phyloP scores from a whole-genome alignment of 257 asterid genomes.

The Solanum chiquidenum region DNA sequence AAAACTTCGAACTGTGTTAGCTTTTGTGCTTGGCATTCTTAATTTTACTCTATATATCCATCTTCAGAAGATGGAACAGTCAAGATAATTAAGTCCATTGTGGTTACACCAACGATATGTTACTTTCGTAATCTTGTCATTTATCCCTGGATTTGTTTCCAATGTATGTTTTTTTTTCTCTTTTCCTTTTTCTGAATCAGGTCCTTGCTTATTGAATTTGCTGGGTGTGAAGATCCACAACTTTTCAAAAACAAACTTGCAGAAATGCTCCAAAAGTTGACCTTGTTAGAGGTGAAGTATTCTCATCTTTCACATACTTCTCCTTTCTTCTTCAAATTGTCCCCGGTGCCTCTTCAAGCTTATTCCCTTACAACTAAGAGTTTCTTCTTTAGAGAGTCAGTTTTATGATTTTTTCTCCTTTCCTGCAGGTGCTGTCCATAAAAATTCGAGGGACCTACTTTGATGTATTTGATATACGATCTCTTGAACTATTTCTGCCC shows the following conservation, averaged over 20 bases:
- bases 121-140: neutral
- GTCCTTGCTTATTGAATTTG: constrained; percentile 57
- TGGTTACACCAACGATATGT: neutral
- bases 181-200: constrained; percentile 23
- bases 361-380: neutral
- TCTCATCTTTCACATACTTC: neutral
- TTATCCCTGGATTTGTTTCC: neutral
- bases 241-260: constrained; percentile 21
- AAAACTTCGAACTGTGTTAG: neutral
- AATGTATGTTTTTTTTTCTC: neutral
- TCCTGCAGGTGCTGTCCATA: constrained; percentile 53
- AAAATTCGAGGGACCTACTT: constrained; percentile 43
- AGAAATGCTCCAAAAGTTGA: constrained; percentile 26
- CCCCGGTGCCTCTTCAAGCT: neutral
- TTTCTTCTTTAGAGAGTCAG: neutral
- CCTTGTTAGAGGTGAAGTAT: constrained; percentile 51
- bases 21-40: neutral
- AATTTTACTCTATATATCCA: neutral
- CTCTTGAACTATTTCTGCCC: constrained; percentile 39
- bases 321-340: neutral
- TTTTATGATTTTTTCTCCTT: neutral
- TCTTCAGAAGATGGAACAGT: neutral
- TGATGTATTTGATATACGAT: constrained; percentile 18
- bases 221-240: constrained; percentile 29
- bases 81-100: neutral